Evolutionary conservation across 495 filamentous ascomycete genomes (phyloP).

Genomic region (Massariosphaeria phaeospora): DNA sequence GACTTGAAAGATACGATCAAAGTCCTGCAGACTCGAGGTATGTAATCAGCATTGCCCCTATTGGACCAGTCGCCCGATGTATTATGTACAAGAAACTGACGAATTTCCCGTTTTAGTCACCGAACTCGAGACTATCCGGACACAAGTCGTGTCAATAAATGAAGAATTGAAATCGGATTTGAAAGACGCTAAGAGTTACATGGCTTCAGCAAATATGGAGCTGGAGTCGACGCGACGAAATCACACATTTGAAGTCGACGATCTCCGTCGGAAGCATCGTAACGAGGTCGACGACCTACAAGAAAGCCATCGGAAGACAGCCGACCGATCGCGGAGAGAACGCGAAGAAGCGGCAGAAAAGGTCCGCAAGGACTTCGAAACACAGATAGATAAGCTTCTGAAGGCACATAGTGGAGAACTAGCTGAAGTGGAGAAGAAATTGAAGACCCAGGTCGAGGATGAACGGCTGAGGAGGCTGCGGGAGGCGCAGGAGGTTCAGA

Average conservation of each 20-base stretch:
- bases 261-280: slow-evolving; percentile 43
- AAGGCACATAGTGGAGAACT: slow-evolving; percentile 36
- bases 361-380: slow-evolving; percentile 30
- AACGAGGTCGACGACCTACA: slow-evolving; percentile 37
- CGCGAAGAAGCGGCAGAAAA: slow-evolving; percentile 43
- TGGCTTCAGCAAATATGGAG: slow-evolving; percentile 41
- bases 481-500: slow-evolving; percentile 63
- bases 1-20: slow-evolving; percentile 63
- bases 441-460: slow-evolving; percentile 40
- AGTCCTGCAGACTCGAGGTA: slow-evolving; percentile 69
- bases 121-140: slow-evolving; percentile 59
- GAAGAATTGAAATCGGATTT: slow-evolving; percentile 54
- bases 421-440: slow-evolving; percentile 30
- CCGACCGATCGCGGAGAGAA: slow-evolving; percentile 30
- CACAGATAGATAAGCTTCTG: slow-evolving; percentile 34
- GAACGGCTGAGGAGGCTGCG: slow-evolving; percentile 54
- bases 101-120: slow-evolving; percentile 49
- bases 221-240: slow-evolving; percentile 51
- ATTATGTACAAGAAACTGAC: no score
- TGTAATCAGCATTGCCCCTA: slow-evolving; percentile 34
- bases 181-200: slow-evolving; percentile 50
- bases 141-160: slow-evolving; percentile 55
- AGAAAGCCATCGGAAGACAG: slow-evolving; percentile 33
- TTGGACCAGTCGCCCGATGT: no score
- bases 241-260: slow-evolving; percentile 56